A percentile compares a stretch with the other conserved stretches of the same genome.
These are phyloP conservation scores for Xenosphaeropsis pyriputrescens DNA, from an alignment of 2,329 filamentous ascomycete genomes.

Conservation along the genomic window DNA sequence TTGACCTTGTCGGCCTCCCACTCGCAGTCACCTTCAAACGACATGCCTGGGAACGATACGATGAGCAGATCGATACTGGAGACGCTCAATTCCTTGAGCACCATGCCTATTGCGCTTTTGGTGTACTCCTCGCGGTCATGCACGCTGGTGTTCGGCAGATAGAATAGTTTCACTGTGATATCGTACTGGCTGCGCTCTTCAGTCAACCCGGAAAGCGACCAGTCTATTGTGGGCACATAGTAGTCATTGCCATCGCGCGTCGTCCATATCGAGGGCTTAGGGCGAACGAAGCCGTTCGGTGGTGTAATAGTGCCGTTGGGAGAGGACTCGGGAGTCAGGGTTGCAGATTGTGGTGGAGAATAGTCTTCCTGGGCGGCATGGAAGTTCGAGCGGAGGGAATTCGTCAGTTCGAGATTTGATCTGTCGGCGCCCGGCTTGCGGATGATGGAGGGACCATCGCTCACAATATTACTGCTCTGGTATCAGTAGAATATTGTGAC, in stretches of 20 bases:
- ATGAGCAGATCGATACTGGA: constrained; percentile 74
- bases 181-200: constrained; percentile 82
- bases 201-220: constrained; percentile 52
- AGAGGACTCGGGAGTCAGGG: constrained; percentile 9
- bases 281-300: constrained; percentile 14
- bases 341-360: constrained; percentile 18
- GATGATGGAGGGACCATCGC: constrained; percentile 73
- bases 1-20: constrained; percentile 54
- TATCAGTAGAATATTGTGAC: not conserved
- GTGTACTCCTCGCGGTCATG: constrained; percentile 55
- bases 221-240: constrained; percentile 68
- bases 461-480: constrained; percentile 32
- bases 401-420: constrained; percentile 87
- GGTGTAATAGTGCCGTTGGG: constrained; percentile 15
- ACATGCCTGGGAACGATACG: constrained; percentile 82
- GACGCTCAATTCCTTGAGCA: constrained; percentile 66
- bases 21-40: constrained; percentile 86
- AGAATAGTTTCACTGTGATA: constrained; percentile 92
- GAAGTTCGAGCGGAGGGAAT: constrained; percentile 76
- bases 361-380: constrained; percentile 55
- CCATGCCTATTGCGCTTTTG: constrained; percentile 63
- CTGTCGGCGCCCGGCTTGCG: constrained; percentile 63
- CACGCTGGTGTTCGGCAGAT: constrained; percentile 57
- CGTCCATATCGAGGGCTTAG: constrained; percentile 46
- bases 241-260: constrained; percentile 41